These are phyloP conservation scores for Aspergillus conjunctus DNA, from an alignment of 495 filamentous ascomycete species.

Conservation along the genomic window DNA sequence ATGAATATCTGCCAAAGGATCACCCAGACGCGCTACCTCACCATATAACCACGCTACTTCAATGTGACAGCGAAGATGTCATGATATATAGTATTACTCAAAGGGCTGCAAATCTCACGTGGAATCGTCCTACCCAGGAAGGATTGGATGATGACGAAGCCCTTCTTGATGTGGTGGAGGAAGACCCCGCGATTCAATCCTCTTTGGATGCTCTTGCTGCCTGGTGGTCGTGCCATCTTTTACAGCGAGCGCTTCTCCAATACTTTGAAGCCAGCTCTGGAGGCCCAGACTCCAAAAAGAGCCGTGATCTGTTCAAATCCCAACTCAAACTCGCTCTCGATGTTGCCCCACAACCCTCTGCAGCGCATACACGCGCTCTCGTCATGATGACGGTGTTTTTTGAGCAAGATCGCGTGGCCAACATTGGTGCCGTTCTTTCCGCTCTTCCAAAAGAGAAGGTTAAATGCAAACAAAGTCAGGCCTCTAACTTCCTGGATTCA, in stretches of 20 bases:
- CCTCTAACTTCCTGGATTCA: constrained; percentile 49
- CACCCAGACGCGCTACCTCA: constrained; percentile 68
- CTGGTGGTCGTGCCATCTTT: constrained; percentile 81
- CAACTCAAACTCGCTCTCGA: constrained; percentile 69
- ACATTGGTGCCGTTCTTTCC: constrained; percentile 52
- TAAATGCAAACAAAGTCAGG: constrained; percentile 32
- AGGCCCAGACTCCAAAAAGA: constrained; percentile 40
- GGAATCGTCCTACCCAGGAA: constrained; percentile 75
- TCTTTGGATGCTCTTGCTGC: constrained; percentile 88
- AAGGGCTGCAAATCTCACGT: constrained; percentile 86
- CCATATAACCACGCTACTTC: constrained; percentile 71
- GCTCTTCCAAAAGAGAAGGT: constrained; percentile 50
- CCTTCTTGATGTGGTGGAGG: constrained; percentile 80
- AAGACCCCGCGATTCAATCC: constrained; percentile 82
- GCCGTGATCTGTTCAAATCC: constrained; percentile 50
- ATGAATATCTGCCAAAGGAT: constrained; percentile 59
- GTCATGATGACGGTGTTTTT: constrained; percentile 62
- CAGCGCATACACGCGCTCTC: constrained; percentile 74
- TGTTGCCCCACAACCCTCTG: constrained; percentile 78
- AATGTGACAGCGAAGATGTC: constrained; percentile 77
- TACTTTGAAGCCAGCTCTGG: constrained; percentile 57
- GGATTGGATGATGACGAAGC: constrained; percentile 63
- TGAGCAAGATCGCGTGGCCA: constrained; percentile 45
- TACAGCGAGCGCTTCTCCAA: constrained; percentile 68
- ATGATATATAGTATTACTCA: constrained; percentile 77